Evolutionary conservation across 345 rosid species (phyloP), one percentile per base, ranked within the genome.

Genomic region (Orychophragmus violaceus): DNA sequence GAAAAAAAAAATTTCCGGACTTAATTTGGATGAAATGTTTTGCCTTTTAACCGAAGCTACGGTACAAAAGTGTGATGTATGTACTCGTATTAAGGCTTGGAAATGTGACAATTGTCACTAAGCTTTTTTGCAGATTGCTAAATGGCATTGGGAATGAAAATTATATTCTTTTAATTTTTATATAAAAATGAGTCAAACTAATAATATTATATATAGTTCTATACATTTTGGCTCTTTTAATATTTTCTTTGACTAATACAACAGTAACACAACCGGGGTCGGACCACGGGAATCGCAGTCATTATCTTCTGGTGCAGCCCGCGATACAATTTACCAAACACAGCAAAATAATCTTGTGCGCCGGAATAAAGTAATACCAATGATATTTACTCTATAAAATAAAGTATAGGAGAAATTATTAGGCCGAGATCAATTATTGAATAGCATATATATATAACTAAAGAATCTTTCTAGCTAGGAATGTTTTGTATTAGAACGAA

Each of bases 101-200:
- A 39, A 64, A 59, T 73, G 67, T 73, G 65, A 36, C 42, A 11
- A 46, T 27, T 18, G 44, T 36, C 35, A 42, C 39, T 36, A 65
- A 65, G 76, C 66, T 72, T 65, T n/a, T 63, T 58, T 63, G 66
- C 41, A 64, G 37, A 25, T 46, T 56, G 21, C 70, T 56, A 56
- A 64, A 64, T 72, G 60, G 64, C 76, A 72, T 72, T 56, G 76
- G 76, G 70, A 72, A 72, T 64, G 64, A 57, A 63, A 71, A 46
- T 24, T 29, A 35, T 55, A 27, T 56, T 33, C 30, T 25, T 56
- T 48, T 70, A 10, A 2, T 33, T 56, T n/a, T 22, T 29, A 16
- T 37, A 35, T 39, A 37, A 27, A 49, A 58, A n/a, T 16, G 41
- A 48, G 54, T 49, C 29, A 49, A 49, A 49, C 29, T 23, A 23